These are phyloP conservation scores for Botrytis sinoallii DNA, from an alignment of 2,329 filamentous ascomycete species.

Conservation along the genomic window DNA sequence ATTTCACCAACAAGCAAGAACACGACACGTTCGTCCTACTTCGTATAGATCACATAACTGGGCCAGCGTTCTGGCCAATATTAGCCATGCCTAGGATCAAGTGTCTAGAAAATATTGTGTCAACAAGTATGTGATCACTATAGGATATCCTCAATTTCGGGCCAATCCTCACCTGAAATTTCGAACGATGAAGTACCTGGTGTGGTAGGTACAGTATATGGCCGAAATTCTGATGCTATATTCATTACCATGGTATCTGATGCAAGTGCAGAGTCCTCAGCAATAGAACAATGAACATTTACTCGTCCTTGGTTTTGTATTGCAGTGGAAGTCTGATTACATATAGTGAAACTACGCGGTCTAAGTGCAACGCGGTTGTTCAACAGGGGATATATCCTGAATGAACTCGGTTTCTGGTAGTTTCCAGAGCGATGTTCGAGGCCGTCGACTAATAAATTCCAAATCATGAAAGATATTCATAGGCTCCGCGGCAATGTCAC, in stretches of 20 bases:
- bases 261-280: slow-evolving; percentile 4
- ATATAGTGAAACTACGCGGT: background rate
- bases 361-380: background rate
- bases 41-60: background rate
- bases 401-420: background rate
- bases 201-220: no score
- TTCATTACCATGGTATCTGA: background rate
- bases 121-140: background rate
- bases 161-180: background rate
- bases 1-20: background rate
- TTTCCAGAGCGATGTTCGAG: no score
- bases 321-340: background rate
- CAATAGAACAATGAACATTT: background rate
- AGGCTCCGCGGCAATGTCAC: background rate
- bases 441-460: background rate
- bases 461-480: background rate
- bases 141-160: background rate
- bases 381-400: background rate
- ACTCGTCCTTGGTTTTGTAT: background rate
- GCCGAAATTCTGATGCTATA: background rate
- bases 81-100: background rate
- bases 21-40: background rate
- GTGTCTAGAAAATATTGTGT: background rate
- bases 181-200: background rate
- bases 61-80: background rate